Evolutionary conservation across 306 rosid species (phyloP), one percentile per base, ranked within the genome.

Genomic region (Macrotyloma uniflorum): DNA sequence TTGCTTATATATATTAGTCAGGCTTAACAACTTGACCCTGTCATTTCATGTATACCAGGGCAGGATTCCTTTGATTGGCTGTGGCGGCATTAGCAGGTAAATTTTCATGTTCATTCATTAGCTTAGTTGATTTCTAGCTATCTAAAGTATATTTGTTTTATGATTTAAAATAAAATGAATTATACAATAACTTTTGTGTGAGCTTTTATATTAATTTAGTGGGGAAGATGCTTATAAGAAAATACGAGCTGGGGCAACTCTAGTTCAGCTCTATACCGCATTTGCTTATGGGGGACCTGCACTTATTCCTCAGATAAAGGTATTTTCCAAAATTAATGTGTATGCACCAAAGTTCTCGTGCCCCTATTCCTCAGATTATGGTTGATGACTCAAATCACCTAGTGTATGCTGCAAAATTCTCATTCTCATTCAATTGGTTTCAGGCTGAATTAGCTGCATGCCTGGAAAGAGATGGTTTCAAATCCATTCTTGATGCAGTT

Each of bases 281-380:
- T 95, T 95, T 75, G 98, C 98, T 35, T 95, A 88, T 28, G 98
- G 93, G 8, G 98, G 98, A 13, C 98, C 98, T 72, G 98, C 98
- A 40, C 97, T 95, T 45, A 87, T 95, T 79, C 98, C 97, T 79
- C 97, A 86, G 79, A 92, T 95, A 75, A 95, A 95, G 98, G 98
- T 95, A 89, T 45, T 22, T 33, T 23, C 72, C 72, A 67, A 42
- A 23, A 38, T 10, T 38, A 38, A 38, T 38, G 13, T 2, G 13
- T 38, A 38, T 45, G 42, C 53, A 6, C 72, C 53, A 43, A 22
- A 23, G 23, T 77, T 67, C 57, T 81, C 79, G 49, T 24, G 50
- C 75, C 22, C 26, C 32, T 8, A 51, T 53, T 53, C 59, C 59
- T 20, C 28, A 70, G 33, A 64, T 51, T 75, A 10, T 71, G 61